Evolutionary conservation across 192 early-diverging fungal genomes (phyloP), one percentile per base, ranked within the genome.

Genomic region (Gamsiella multidivaricata): DNA sequence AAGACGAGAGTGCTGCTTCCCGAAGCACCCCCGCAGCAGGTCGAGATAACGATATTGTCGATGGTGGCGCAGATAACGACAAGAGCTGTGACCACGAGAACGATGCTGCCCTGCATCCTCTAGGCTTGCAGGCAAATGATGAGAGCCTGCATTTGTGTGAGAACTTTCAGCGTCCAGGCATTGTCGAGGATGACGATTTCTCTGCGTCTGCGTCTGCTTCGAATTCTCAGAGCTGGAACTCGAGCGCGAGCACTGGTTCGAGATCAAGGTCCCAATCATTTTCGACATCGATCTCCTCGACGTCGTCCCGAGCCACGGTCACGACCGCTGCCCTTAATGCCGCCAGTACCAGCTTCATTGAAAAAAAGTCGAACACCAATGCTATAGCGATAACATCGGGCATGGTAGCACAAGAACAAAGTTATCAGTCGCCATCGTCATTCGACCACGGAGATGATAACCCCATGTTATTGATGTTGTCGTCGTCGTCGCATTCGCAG

Each of bases 191-290:
- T 12, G 29, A 22, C 10, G 51, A 31, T 31, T 3, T 12, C 26
- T 3, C 51, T 1, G 25, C 51, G 9, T 53, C 51, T 1, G 2
- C 29, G 51, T 53, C 51, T 26, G 4, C 51, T 1, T 53, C 51
- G 10, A 10, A 20, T 3, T 12, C 46, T 23, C 46, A n/a, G 15
- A 49, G 10, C 12, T 53, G 51, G 51, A 31, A 28, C 51, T 31
- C 29, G 23, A 31, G 26, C 18, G 51, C 26, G 29, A 31, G 26
- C 18, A 28, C 26, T 29, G 51, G 29, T 4, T 53, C 51, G 29
- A 53, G 51, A 53, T 53, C 51, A 53, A 26, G 51, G 29, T 53
- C 51, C 8, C 51, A 53, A 53, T 53, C 51, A 28, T 31, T 31
- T 29, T 53, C 51, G 18, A 53, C 50, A 25, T 52, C 51, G 29